phyloP scores from a whole-genome alignment of 1,284 basidiomycete species.

The Xerocomus tenax region DNA sequence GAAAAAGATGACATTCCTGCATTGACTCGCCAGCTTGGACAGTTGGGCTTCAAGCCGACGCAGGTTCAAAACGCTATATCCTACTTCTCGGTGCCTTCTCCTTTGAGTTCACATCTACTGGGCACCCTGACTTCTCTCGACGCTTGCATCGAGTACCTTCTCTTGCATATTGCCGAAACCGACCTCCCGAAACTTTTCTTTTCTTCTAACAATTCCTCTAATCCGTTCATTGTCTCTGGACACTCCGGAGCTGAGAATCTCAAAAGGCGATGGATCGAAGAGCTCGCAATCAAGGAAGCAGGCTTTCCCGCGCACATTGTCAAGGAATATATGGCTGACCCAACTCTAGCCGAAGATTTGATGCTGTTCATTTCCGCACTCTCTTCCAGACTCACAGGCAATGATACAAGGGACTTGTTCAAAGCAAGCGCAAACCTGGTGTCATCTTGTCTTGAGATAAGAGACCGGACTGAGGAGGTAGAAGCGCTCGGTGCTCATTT shows the following conservation, averaged over 20 bases:
- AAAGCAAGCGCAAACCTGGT: slow-evolving; percentile 7
- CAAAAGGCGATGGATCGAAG: slow-evolving; percentile 73
- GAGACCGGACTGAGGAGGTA: slow-evolving; percentile 46
- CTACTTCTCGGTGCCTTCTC: slow-evolving; percentile 48
- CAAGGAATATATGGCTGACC: slow-evolving; percentile 42
- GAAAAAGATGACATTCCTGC: slow-evolving; percentile 38
- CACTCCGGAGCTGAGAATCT: slow-evolving; percentile 59
- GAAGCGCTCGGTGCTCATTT: slow-evolving; percentile 60
- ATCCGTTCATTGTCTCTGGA: slow-evolving; percentile 55
- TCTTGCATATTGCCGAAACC: slow-evolving; percentile 70
- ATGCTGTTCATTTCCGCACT: slow-evolving; percentile 44
- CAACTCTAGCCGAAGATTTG: slow-evolving; percentile 40
- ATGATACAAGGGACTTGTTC: slow-evolving; percentile 26
- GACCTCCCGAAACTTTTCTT: slow-evolving; percentile 63
- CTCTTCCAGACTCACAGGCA: slow-evolving; percentile 43
- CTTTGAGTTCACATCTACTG: slow-evolving; percentile 46
- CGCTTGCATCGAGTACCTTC: slow-evolving; percentile 67
- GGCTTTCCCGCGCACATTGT: slow-evolving; percentile 76
- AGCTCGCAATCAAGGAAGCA: slow-evolving; percentile 74
- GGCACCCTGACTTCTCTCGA: slow-evolving; percentile 46
- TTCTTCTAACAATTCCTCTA: slow-evolving; percentile 57
- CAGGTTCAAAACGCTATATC: slow-evolving; percentile 45
- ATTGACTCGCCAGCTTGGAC: slow-evolving; percentile 41
- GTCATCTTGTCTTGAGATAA: slow-evolving; percentile 14
- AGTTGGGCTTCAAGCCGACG: slow-evolving; percentile 48